Evolutionary conservation across 192 early-diverging fungal genomes (phyloP), one percentile per base, ranked within the genome.

Genomic region (Linnemannia hyalina): DNA sequence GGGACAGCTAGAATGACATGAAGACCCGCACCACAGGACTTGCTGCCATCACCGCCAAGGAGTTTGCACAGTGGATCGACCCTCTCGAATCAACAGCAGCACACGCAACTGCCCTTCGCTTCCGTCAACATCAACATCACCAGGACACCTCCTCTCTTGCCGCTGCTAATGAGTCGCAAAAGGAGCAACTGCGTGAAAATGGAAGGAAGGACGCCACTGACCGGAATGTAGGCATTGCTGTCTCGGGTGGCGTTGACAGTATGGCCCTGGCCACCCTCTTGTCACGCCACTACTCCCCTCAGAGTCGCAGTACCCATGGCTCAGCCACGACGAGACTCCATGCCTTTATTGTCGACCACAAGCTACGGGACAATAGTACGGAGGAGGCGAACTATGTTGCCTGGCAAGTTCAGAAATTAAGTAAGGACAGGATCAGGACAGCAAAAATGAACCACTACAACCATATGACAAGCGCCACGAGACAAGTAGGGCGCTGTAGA

Each of bases 281-380:
- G 54, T 54, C 75, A 4, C 54, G 73, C 2, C 71, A 82, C 52
- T 82, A 68, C 40, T 38, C 38, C 16, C 26, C 26, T 72, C 29
- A 36, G 57, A 22, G 29, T 32, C 10, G 29, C 26, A 20, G 6
- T 40, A 29, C 20, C 36, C 1, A 18, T 42, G 5, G 38, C 47
- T 40, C 38, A 3, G 9, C 44, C 1, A 29, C 23, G 36, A 11
- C 46, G 6, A 42, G 38, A 29, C 68, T 82, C 23, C 82, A 81
- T 38, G 91, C 90, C 11, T 82, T 92, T n/a, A 91, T 89, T 9
- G 88, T 92, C 18, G 90, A 92, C 68, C 90, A 92, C 68, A 79
- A 80, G 47, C 72, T 91, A n/a, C 57, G 90, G 44, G 54, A 77
- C 35, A 74, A 83, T 41, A 92, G 88, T 49, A 82, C 82, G 7